Evolutionary conservation across 306 rosid genomes (phyloP), one percentile per base, ranked within the genome.

Genomic region (Prunus mira): DNA sequence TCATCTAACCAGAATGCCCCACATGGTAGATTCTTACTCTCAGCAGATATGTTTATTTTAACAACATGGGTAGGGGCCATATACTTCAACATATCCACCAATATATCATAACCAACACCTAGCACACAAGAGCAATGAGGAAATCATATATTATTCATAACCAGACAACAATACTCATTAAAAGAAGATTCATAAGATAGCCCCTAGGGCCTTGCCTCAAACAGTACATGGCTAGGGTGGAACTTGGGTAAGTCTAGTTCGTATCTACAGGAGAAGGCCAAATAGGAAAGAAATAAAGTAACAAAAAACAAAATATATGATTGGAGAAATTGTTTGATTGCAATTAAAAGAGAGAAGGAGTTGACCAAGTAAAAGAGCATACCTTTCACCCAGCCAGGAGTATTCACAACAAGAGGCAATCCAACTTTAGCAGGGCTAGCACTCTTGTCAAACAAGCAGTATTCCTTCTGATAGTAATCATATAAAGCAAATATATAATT

Each of bases 311-410:
- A 9, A 57, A 71, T 56, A 66, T 49, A 60, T 49, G 58, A 67
- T 38, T 55, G 64, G 69, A 78, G 17, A 43, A 78, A 52, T 14
- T 32, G 64, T 41, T 82, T 41, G 62, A 71, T 30, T 14, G 50
- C 72, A 52, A 63, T 70, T 68, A 28, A 66, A 47, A 69, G 71
- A 24, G 54, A 65, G 25, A 41, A 56, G 17, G 8, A 34, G 72
- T 24, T 3, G 72, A 60, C 47, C 27, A 51, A 2, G 43, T 20
- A 8, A 74, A 20, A 3, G 47, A 73, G 67, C 69, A 76, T 83
- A 89, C 98, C 98, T 88, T 92, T 95, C 78, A 95, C 97, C 98
- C 98, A 92, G 34, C 98, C 97, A 64, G 95, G 90, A 30, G 98
- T 95, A 82, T 95, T 95, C 74, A 95, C 83, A 11, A 95, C 79